phyloP scores from a whole-genome alignment of 768 basidiomycete species.

The Podaxis sp. region DNA sequence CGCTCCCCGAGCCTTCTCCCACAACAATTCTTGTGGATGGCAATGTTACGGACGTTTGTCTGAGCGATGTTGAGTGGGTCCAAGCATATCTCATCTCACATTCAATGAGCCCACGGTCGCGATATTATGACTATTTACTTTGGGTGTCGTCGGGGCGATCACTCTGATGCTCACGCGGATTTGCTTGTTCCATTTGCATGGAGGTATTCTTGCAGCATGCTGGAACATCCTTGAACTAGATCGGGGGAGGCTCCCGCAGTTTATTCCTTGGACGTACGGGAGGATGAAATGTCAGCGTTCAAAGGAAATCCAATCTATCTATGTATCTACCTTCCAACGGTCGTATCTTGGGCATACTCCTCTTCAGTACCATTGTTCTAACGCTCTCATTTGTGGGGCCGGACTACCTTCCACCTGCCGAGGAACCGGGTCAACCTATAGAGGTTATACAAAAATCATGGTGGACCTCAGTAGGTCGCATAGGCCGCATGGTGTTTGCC shows the following conservation, averaged over 20 bases:
- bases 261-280: constrained; percentile 29
- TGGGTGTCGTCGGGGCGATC: not conserved
- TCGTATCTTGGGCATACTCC: constrained; percentile 46
- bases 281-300: constrained; percentile 22
- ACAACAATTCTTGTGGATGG: not conserved
- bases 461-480: constrained; percentile 60
- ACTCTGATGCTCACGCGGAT: not conserved
- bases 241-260: constrained; percentile 52
- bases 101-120: constrained; percentile 2
- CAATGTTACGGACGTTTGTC: not conserved
- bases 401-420: constrained; percentile 63
- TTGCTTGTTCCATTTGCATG: not conserved
- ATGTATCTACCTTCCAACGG: constrained; percentile 57
- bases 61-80: not conserved
- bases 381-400: constrained; percentile 37
- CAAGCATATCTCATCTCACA: not conserved
- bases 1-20: not conserved
- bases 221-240: constrained; percentile 43
- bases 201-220: not conserved
- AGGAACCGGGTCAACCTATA: constrained; percentile 30
- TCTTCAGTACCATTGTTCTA: constrained; percentile 42
- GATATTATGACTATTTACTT: constrained; percentile 10
- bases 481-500: constrained; percentile 68
- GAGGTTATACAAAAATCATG: constrained; percentile 57
- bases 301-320: constrained; percentile 32